Conservation (phyloP, 352 stramenopile genomes). For the Globisporangium carolinianum region DNA sequence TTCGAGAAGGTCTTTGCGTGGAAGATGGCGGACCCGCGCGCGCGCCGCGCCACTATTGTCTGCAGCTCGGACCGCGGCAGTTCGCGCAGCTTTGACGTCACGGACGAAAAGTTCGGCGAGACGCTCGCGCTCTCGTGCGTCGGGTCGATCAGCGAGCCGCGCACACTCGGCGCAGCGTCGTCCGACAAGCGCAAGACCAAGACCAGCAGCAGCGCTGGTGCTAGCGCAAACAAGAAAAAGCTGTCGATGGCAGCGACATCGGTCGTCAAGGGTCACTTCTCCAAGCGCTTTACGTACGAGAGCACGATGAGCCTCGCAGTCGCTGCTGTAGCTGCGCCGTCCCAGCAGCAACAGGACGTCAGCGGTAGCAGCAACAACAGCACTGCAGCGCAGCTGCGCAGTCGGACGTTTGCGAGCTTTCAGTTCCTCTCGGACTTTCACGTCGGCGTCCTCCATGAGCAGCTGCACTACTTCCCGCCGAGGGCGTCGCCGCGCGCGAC, state of each 20-base stretch:
- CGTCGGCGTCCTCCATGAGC: conserved; percentile 41
- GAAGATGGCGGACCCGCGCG: conserved; percentile 31
- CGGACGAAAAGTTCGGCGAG: conserved; percentile 55
- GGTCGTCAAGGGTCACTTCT: conserved; percentile 49
- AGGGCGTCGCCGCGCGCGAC: conserved; percentile 28
- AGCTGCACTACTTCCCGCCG: conserved; percentile 44
- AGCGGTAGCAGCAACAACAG: background rate
- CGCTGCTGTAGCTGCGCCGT: background rate
- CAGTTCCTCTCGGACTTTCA: conserved; percentile 53
- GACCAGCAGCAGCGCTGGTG: conserved; percentile 7
- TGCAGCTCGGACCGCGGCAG: conserved; percentile 23
- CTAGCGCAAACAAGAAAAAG: conserved; percentile 5
- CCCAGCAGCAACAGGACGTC: background rate
- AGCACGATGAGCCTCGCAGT: conserved; percentile 14
- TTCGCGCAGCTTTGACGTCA: conserved; percentile 44
- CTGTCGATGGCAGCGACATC: background rate
- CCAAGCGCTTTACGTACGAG: conserved; percentile 63
- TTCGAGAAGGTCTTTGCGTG: conserved; percentile 66
- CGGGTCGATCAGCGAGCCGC: conserved; percentile 44
- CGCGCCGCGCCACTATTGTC: conserved; percentile 36
- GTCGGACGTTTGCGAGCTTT: conserved; percentile 42
- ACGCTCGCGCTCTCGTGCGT: conserved; percentile 38
- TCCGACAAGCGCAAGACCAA: conserved; percentile 2
- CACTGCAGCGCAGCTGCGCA: background rate
- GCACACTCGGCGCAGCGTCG: conserved; percentile 16